These are phyloP conservation scores for Boletus tomentosulus DNA, from an alignment of 768 basidiomycete genomes.

Conservation along the genomic window DNA sequence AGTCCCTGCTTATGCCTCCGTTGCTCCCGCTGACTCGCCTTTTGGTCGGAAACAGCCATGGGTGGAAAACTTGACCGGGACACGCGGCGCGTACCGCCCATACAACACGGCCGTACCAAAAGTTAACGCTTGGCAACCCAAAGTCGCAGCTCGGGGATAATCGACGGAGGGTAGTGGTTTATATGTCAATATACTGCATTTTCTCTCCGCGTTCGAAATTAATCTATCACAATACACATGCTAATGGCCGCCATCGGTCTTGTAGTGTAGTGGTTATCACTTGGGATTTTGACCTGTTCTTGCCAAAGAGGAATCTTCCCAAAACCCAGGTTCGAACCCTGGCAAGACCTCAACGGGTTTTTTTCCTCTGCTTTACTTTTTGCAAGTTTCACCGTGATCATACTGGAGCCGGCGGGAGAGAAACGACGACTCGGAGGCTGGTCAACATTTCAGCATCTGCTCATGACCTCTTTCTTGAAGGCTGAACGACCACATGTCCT, in stretches of 20 bases:
- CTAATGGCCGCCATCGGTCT: not conserved
- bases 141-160: constrained; percentile 47
- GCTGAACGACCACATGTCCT: no score
- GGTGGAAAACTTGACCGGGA: constrained; percentile 89
- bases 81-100: constrained; percentile 81
- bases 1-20: constrained; percentile 27
- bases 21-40: not conserved
- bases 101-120: constrained; percentile 89
- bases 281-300: constrained; percentile 22
- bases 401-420: no score
- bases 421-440: no score
- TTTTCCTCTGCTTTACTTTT: not conserved
- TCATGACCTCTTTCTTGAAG: no score
- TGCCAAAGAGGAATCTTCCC: constrained; percentile 3
- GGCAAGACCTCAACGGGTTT: constrained; percentile 17
- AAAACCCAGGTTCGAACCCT: constrained; percentile 26
- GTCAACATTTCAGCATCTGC: no score
- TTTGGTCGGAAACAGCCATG: constrained; percentile 51
- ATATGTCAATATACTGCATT: not conserved
- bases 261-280: constrained; percentile 29
- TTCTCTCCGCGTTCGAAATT: not conserved
- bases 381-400: no score
- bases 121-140: constrained; percentile 80
- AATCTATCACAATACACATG: not conserved
- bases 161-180: not conserved